Evolutionary conservation across 768 basidiomycete species (phyloP).

Genomic region (Clitopilus hobsonii): DNA sequence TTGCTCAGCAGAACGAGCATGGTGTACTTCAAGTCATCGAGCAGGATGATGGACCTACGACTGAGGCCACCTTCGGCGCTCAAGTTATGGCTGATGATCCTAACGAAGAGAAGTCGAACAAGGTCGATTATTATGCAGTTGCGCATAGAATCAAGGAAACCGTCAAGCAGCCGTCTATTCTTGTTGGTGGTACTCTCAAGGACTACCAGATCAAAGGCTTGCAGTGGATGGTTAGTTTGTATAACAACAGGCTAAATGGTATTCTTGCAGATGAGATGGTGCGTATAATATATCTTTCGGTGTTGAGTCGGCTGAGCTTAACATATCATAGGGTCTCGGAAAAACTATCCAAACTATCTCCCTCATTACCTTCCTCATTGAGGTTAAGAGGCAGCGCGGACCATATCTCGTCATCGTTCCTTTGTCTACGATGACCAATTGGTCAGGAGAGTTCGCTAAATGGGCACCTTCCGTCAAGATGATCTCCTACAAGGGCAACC

Average conservation of each 20-base stretch:
- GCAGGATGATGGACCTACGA: constrained; percentile 67
- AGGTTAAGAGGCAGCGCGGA: constrained; percentile 84
- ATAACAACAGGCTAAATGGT: constrained; percentile 93
- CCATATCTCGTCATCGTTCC: constrained; percentile 96
- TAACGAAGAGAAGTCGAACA: constrained; percentile 50
- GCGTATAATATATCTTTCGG: constrained; percentile 11
- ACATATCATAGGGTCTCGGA: constrained; percentile 69
- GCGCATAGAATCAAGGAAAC: constrained; percentile 91
- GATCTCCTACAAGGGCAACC: constrained; percentile 91
- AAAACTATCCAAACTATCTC: constrained; percentile 96
- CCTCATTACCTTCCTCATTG: constrained; percentile 91
- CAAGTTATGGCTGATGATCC: constrained; percentile 61
- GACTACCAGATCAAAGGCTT: constrained; percentile 94
- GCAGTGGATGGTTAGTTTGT: constrained; percentile 98
- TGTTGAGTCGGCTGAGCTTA: constrained; percentile 3
- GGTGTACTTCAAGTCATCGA: constrained; percentile 44
- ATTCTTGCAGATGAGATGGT: constrained; percentile 96
- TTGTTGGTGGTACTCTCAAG: constrained; percentile 87
- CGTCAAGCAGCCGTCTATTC: constrained; percentile 62
- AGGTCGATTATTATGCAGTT: constrained; percentile 94
- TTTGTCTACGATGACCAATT: constrained; percentile 94
- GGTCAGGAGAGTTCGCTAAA: constrained; percentile 95
- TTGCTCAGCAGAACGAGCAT: constrained; percentile 82
- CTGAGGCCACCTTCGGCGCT: constrained; percentile 90
- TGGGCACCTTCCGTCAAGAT: constrained; percentile 85